Base-by-base conservation (phyloP, 1,284 basidiomycete species). In the Apiotrichum mycotoxinovorans region DNA sequence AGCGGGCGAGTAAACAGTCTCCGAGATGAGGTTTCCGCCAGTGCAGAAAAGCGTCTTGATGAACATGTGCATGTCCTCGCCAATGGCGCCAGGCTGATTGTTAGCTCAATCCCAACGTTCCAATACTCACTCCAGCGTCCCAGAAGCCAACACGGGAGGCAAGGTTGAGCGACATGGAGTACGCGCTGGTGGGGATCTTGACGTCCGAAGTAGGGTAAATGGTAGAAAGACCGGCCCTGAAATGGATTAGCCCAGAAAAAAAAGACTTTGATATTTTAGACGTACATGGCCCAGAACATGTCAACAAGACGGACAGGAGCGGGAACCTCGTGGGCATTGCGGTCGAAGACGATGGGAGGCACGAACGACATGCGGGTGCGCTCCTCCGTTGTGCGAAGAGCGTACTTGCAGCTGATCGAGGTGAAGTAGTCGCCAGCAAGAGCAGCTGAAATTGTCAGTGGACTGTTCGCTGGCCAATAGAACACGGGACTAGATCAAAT, bases 61-160 rank as follows among this genome's bases (percentile, higher is more conserved):
- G 61, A 62, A 69, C 66, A 72, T 72, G 65, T 74, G 72, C 66
- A 74, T 71, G 63, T 74, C 72, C 57, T 74, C 72, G 27, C 72
- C 72, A 52, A 74, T 73, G 34, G 51, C 51, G 14, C 25, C 42
- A 26, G 51, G 51, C 49, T 51, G n/a, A 42, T 12, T 1, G 49
- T 42, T 7, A 30, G 30, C 12, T 30, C n/a, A n/a, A n/a, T n/a
- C n/a, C n/a, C n/a, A n/a, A n/a, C n/a, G n/a, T n/a, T n/a, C n/a
- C 26, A 27, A 20, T 5, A 35, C 49, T 47, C 45, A 58, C 55
- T 30, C 72, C 72, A 26, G 69, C 62, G 57, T 74, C 72, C 66
- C 70, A 70, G 59, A 71, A 73, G 42, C 70, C 70, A 55, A 70
- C 70, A 46, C 58, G 59, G 33, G 65, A 62, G 33, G 65, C 67